phyloP scores from a whole-genome alignment of 345 rosid genomes.

The Salix suchowensis region DNA sequence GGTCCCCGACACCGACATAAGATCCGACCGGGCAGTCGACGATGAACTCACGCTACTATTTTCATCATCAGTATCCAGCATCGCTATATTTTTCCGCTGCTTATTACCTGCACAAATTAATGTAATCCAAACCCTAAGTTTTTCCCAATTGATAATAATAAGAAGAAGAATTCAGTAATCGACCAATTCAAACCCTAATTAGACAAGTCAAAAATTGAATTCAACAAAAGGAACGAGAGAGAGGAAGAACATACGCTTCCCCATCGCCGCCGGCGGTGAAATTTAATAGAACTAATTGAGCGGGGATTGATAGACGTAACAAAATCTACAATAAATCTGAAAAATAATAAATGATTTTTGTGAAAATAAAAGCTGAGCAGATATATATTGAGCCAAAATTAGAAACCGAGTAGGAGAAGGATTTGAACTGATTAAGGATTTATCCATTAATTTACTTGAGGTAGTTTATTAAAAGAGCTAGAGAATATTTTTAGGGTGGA shows the following conservation, averaged over 20 bases:
- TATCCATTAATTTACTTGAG: constrained; percentile 53
- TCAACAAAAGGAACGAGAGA: not conserved
- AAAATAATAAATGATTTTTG: constrained; percentile 10
- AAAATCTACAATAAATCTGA: constrained; percentile 37
- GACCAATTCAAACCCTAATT: constrained; percentile 2
- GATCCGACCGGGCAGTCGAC: constrained; percentile 62
- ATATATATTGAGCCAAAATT: constrained; percentile 22
- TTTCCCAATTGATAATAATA: not conserved
- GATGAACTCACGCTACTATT: constrained; percentile 69
- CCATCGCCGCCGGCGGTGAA: constrained; percentile 42
- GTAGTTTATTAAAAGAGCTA: not conserved
- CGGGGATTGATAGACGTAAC: constrained; percentile 25
- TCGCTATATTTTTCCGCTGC: constrained; percentile 44
- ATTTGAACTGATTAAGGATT: constrained; percentile 35
- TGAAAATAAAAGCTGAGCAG: constrained; percentile 20
- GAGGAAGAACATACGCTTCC: constrained; percentile 53
- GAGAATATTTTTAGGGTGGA: not conserved
- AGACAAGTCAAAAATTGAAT: not conserved
- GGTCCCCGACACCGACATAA: constrained; percentile 35
- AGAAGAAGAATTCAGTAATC: not conserved
- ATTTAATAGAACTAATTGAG: not conserved
- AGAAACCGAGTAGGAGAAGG: constrained; percentile 19
- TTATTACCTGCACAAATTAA: constrained; percentile 38
- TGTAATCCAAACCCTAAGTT: not conserved
- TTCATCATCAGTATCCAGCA: constrained; percentile 71